Base-by-base conservation (phyloP, 352 stramenopile species). In the Peronospora belbahrii region DNA sequence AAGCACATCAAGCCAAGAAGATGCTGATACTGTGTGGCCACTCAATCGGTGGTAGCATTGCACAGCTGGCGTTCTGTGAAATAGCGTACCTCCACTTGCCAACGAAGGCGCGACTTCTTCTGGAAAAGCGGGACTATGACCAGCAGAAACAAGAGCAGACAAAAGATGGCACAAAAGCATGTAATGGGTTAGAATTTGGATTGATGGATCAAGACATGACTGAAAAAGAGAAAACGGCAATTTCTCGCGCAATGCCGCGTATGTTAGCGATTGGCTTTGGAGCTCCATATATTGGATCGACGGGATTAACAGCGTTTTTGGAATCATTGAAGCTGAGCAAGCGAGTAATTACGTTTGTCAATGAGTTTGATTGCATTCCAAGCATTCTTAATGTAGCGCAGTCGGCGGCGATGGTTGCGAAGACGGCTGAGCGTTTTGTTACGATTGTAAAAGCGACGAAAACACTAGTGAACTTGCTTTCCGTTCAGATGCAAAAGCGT, bases 291-390 rank as follows among this genome's bases (percentile, higher is more conserved):
- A 72, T 80, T 48, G 74, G 72, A 31, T 87, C 74, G 1, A 49
- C 66, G 7, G 58, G 60, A 2, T 48, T 86, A 7, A 22, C 44
- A 6, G 40, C 48, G 17, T 87, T 85, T 48, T 39, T 94, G 22
- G 50, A 69, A 22, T 39, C 62, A 7, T 40, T 89, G n/a, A 62
- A 58, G 1, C 52, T 91, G 14, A 59, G 46, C 1, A 70, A 72
- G 34, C 68, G 74, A 10, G 49, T 86, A 38, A 49, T 90, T 30
- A 89, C 78, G 23, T 73, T 94, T 37, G 82, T 94, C 14, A 91
- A 94, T 48, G 80, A 94, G 49, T 75, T 82, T 42, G 82, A 94
- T 50, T 94, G 80, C 56, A 89, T 94, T 39, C 82, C 82, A 2
- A 78, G 76, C 18, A 84, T 94, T 47, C 53, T 91, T 19, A 89